Evolutionary conservation across 1,139 yeast species (phyloP).

Genomic region (Diutina neorugosa): DNA sequence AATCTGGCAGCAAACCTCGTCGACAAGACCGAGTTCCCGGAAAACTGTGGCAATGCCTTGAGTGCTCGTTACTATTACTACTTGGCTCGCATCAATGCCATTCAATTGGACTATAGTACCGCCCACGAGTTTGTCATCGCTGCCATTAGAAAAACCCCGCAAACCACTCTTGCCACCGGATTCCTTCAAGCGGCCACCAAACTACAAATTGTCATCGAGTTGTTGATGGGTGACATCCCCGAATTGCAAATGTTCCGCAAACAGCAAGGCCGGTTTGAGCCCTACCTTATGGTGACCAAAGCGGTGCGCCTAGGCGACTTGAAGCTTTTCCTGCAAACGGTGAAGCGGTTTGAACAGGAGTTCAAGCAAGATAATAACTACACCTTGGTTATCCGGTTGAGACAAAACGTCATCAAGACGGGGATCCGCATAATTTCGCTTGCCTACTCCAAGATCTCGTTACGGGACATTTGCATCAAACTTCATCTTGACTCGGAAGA

Average conservation of each 20-base stretch:
- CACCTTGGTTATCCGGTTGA: constrained; percentile 75
- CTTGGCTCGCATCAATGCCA: constrained; percentile 78
- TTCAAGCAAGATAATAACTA: constrained; percentile 73
- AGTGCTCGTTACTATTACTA: constrained; percentile 89
- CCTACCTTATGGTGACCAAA: constrained; percentile 78
- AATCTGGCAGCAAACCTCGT: constrained; percentile 84
- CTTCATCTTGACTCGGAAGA: constrained; percentile 89
- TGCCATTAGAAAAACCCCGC: constrained; percentile 96
- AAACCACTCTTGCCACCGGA: constrained; percentile 73
- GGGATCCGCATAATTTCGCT: constrained; percentile 91
- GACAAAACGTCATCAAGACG: constrained; percentile 95
- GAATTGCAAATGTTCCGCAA: constrained; percentile 67
- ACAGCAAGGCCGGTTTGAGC: constrained; percentile 39
- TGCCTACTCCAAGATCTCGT: constrained; percentile 81
- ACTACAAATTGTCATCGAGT: constrained; percentile 76
- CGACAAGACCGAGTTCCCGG: constrained; percentile 82
- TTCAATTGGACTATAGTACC: constrained; percentile 83
- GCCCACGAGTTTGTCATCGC: constrained; percentile 87
- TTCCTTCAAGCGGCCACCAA: constrained; percentile 87
- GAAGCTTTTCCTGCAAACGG: constrained; percentile 64
- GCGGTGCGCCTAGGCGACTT: constrained; percentile 93
- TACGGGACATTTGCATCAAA: constrained; percentile 83
- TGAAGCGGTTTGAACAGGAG: constrained; percentile 47
- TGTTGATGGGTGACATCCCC: constrained; percentile 97
- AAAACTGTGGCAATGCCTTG: constrained; percentile 73